A percentile compares a stretch with the other conserved stretches of the same genome.
Conservation (phyloP, 192 early-diverging fungal genomes). For the Entomortierella beljakovae region DNA sequence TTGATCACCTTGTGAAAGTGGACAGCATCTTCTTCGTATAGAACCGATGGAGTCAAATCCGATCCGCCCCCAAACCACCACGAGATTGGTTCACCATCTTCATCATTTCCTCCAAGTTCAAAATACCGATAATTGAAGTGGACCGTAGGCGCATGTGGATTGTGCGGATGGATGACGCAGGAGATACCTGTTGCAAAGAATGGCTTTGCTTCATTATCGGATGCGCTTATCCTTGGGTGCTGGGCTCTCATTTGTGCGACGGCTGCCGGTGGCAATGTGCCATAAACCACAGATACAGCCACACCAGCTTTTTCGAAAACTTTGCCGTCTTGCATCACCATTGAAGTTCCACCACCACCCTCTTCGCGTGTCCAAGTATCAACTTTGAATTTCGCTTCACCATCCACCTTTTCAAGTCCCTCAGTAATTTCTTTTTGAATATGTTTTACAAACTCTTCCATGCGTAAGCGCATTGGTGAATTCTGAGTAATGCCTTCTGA, state of each 20-base stretch:
- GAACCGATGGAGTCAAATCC: constrained; percentile 93
- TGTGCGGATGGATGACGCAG: constrained; percentile 94
- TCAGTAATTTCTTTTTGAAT: constrained; percentile 82
- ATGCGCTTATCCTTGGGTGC: constrained; percentile 66
- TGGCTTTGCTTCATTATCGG: constrained; percentile 67
- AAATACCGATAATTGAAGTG: constrained; percentile 99
- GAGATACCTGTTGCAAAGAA: constrained; percentile 94
- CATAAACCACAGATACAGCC: constrained; percentile 89
- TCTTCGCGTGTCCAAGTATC: constrained; percentile 89
- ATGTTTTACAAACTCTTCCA: constrained; percentile 82
- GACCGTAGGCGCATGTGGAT: constrained; percentile 94
- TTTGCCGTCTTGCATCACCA: constrained; percentile 90
- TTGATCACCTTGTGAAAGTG: constrained; percentile 96
- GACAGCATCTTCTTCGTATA: constrained; percentile 90
- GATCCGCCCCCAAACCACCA: constrained; percentile 98
- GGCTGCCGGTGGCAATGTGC: constrained; percentile 80
- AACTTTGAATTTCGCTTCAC: constrained; percentile 70
- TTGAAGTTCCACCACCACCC: constrained; percentile 93
- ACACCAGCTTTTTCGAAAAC: constrained; percentile 98
- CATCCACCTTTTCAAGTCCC: constrained; percentile 73
- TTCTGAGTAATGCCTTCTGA: constrained; percentile 57
- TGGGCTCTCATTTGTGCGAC: constrained; percentile 91
- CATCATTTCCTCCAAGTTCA: constrained; percentile 77
- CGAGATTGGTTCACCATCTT: constrained; percentile 70
- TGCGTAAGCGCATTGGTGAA: constrained; percentile 81